Base-by-base conservation (phyloP, 129 eudicot genomes). In the Escallonia rubra region DNA sequence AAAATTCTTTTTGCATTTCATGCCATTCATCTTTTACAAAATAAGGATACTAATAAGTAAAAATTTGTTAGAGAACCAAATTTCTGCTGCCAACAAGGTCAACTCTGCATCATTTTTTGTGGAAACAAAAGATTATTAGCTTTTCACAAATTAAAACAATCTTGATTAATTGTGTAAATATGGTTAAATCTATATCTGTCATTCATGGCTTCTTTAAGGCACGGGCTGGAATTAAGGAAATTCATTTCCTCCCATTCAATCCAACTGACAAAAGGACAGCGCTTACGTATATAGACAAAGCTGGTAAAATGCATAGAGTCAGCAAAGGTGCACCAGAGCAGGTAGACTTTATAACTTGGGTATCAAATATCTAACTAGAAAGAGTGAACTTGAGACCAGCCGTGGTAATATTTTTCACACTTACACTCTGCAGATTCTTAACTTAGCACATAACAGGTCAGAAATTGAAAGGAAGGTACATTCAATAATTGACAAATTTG, bases 261-360 rank as follows among this genome's bases (percentile, higher is more conserved):
- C 97, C 97, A 43, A 90, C 97, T 13, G 97, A 90, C 76, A 90
- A 90, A 61, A 78, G 97, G 65, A 90, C 97, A 34, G 95, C 97
- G 1, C 86, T 90, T 47, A 90, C 97, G 4, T 90, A 87, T 73
- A 73, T 77, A 13, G 97, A 90, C 70, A 72, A 76, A 34, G 72
- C 53, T 8, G 97, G 95, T 46, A 87, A 74, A 72, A 90, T 90
- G 97, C 95, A 82, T 55, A 82, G 97, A 76, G 97, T 90, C 67
- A 90, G 97, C 89, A 90, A 90, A 85, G 97, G 97, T 65, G 97
- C 97, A 65, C 97, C 97, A 0, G 97, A 90, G 79, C 97, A 87
- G 95, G 97, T 90, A 78, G 49, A 5, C 4, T 44, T 9, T 12
- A 12, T 56, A 38, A 0, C 8, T 49, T 15, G 41, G 4, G 14